phyloP scores from a whole-genome alignment of 2,329 filamentous ascomycete genomes.

The Penicillium aurantiogriseum region DNA sequence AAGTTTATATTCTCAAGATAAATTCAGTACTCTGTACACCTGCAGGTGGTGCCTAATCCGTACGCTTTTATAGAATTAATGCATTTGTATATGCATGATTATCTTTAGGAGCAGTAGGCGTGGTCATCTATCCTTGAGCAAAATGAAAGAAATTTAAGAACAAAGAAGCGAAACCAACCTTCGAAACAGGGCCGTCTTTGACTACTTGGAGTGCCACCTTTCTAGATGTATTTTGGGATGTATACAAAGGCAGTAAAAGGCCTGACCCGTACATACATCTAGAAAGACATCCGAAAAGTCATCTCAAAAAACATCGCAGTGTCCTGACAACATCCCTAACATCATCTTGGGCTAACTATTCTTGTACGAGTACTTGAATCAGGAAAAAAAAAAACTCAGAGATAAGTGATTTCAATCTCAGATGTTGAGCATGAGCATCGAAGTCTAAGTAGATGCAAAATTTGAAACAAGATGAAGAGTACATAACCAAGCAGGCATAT shows the following conservation, averaged over 20 bases:
- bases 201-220: background rate
- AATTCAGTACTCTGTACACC: background rate
- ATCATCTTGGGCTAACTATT: background rate
- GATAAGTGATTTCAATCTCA: background rate
- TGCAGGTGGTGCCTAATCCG: background rate
- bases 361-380: background rate
- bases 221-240: background rate
- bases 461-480: background rate
- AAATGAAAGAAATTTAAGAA: background rate
- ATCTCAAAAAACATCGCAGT: background rate
- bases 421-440: background rate
- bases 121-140: background rate
- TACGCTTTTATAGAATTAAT: background rate
- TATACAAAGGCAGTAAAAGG: background rate
- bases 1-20: background rate
- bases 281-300: no score
- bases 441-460: background rate
- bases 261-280: accelerated
- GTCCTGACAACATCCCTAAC: background rate
- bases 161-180: background rate
- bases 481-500: conserved; percentile 1
- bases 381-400: background rate
- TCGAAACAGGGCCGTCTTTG: background rate
- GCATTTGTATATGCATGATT: background rate
- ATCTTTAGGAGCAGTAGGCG: background rate